Evolutionary conservation across 2,329 filamentous ascomycete species (phyloP), one percentile per base, ranked within the genome.

Genomic region (Aspergillus ustus): DNA sequence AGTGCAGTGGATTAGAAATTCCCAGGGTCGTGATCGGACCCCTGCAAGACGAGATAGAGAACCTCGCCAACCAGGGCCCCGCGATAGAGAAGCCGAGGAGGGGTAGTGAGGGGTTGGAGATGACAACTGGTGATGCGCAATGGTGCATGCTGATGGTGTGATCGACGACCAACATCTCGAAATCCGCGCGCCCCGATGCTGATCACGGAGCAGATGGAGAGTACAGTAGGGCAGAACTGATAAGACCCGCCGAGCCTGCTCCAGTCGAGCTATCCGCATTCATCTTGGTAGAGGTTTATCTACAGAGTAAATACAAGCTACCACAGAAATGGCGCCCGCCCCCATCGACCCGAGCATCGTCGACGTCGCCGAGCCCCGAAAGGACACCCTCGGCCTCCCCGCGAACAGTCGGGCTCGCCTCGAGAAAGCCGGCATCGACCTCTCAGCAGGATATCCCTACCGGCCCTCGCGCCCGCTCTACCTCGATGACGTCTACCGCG

Each of bases 391-490:
- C 1, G 82, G 81, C 1, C 78, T 92, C 7, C 90, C 90, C 2
- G 81, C 81, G 9, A 68, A 84, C 1, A 78, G 89, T 1, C 81
- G 82, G 1, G 78, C 82, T 52, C 83, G 89, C 4, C 80, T 92
- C 0, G 84, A 87, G 66, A 91, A 89, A 63, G 88, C 87, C 0
- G 89, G 87, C 1, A 83, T 92, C 57, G 88, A 92, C 70, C 80
- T 92, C 2, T 89, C 87, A 0, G 77, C 85, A 1, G 90, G 89
- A 0, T 92, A 92, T 66, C 90, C 90, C 0, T 91, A 91, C 68
- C 85, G 89, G 0, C 89, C 89, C 1, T 83, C 86, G 0, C 82
- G 83, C 52, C 89, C 90, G 0, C 77, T 91, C 1, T 92, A 87
- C 67, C 78, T 91, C 0, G 86, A 92, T 60, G 89, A 92, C 66